These are phyloP conservation scores for Pleodorina starrii DNA, from an alignment of 139 green algal species.

Conservation along the genomic window DNA sequence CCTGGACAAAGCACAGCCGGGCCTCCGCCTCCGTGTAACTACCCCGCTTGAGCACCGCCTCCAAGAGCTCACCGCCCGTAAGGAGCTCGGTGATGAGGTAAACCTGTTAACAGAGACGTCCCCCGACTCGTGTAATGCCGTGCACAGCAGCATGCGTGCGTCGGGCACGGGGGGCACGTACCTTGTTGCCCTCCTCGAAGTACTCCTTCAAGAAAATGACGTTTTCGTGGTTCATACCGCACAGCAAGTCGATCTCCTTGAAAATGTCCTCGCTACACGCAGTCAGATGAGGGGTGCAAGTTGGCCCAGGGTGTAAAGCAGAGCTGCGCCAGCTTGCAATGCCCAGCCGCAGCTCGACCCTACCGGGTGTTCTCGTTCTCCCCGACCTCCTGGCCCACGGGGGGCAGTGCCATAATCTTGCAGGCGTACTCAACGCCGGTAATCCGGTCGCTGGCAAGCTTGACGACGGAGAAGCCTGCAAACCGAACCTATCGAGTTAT, in stretches of 20 bases:
- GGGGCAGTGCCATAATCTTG: slow-evolving; percentile 92
- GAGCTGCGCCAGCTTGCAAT: not conserved
- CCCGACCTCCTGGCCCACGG: slow-evolving; percentile 59
- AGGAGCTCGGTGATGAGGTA: slow-evolving; percentile 94
- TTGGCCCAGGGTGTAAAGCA: not conserved
- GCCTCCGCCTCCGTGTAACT: slow-evolving; percentile 89
- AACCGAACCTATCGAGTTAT: not conserved
- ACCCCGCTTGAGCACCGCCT: slow-evolving; percentile 84
- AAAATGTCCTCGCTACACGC: slow-evolving; percentile 85
- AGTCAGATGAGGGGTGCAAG: not conserved
- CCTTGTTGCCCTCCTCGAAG: slow-evolving; percentile 86
- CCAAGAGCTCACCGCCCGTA: slow-evolving; percentile 88
- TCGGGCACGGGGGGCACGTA: not conserved
- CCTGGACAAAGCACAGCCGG: slow-evolving; percentile 81
- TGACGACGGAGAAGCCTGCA: slow-evolving; percentile 90
- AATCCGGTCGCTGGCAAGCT: slow-evolving; percentile 75
- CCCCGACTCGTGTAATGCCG: not conserved
- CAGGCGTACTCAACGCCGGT: slow-evolving; percentile 82
- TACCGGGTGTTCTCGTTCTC: slow-evolving; percentile 84
- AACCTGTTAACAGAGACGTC: slow-evolving; percentile 76
- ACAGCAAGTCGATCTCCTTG: slow-evolving; percentile 94
- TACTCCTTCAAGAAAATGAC: slow-evolving; percentile 93
- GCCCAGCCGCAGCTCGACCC: not conserved
- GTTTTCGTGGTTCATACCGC: slow-evolving; percentile 85
- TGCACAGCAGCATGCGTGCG: not conserved